Percentiles rank a stretch among this genome's conserved stretches.
Evolutionary conservation across 768 basidiomycete species (phyloP).

Genomic region (Lentinus tigrinus): DNA sequence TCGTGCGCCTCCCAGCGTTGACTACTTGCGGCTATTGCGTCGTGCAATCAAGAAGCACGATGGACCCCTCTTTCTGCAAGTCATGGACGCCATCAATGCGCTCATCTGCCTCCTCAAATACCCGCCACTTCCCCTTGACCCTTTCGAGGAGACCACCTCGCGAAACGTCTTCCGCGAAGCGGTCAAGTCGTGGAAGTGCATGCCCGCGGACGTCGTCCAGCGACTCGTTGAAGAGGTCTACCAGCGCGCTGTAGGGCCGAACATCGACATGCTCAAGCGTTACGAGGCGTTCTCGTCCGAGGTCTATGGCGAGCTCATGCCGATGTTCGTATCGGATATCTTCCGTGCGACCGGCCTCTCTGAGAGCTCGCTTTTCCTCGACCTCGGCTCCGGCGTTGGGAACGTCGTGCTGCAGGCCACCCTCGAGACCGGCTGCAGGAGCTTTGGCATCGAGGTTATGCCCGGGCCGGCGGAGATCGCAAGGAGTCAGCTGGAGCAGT

Average conservation of each 20-base stretch:
- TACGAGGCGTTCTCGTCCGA: conserved; percentile 84
- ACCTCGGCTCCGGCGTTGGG: conserved; percentile 62
- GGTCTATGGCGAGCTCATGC: conserved; percentile 90
- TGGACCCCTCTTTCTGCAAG: conserved; percentile 67
- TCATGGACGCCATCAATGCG: conserved; percentile 61
- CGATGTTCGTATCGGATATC: conserved; percentile 60
- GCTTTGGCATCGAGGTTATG: conserved; percentile 72
- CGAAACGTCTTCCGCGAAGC: conserved; percentile 50
- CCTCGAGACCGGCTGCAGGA: conserved; percentile 49
- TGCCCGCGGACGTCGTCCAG: conserved; percentile 67
- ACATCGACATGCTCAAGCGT: conserved; percentile 73
- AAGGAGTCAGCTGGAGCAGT: conserved; percentile 68
- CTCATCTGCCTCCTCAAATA: conserved; percentile 67
- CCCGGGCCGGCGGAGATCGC: conserved; percentile 81
- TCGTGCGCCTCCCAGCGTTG: conserved; percentile 20
- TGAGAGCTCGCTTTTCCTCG: conserved; percentile 48
- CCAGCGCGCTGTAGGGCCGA: conserved; percentile 89
- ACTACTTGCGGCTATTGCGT: conserved; percentile 60
- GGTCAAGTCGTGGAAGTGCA: conserved; percentile 48
- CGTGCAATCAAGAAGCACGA: conserved; percentile 68
- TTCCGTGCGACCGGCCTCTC: conserved; percentile 49
- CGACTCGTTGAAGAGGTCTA: conserved; percentile 90
- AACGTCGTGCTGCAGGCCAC: conserved; percentile 58
- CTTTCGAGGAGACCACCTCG: conserved; percentile 41
- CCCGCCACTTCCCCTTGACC: conserved; percentile 52